Conservation (phyloP, 2,329 filamentous ascomycete genomes). For the Arachnomyces sp. region DNA sequence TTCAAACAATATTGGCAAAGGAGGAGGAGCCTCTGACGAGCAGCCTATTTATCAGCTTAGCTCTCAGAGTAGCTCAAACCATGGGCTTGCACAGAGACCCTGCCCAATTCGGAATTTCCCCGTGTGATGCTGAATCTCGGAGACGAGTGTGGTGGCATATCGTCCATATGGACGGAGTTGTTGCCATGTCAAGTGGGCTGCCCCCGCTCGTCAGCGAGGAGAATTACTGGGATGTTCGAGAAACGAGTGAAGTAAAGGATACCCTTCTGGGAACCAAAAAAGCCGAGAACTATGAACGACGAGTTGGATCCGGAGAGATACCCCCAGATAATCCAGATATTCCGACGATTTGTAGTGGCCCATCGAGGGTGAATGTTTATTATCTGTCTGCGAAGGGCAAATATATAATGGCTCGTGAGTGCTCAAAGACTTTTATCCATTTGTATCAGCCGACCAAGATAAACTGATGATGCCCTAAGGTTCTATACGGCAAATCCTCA, state of each 20-base stretch:
- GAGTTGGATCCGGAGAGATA: slow-evolving; percentile 25
- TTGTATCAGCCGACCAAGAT: slow-evolving; percentile 2
- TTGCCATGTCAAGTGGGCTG: slow-evolving; percentile 43
- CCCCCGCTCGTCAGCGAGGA: slow-evolving; percentile 42
- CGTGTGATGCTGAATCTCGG: slow-evolving; percentile 39
- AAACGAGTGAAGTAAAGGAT: slow-evolving; percentile 42
- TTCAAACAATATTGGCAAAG: slow-evolving; percentile 40
- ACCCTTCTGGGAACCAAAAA: slow-evolving; percentile 32
- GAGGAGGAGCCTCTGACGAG: slow-evolving; percentile 44
- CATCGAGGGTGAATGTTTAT: slow-evolving; percentile 36
- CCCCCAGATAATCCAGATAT: slow-evolving; percentile 36
- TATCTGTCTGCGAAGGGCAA: slow-evolving; percentile 38
- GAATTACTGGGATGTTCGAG: slow-evolving; percentile 41
- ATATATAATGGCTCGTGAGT: slow-evolving; percentile 39
- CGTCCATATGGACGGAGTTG: slow-evolving; percentile 41
- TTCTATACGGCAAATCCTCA: slow-evolving; percentile 36
- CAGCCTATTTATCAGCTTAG: slow-evolving; percentile 42
- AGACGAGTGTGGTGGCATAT: slow-evolving; percentile 44
- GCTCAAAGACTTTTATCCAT: neutral
- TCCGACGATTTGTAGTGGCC: slow-evolving; percentile 31
- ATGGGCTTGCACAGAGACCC: slow-evolving; percentile 45
- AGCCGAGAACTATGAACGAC: slow-evolving; percentile 29
- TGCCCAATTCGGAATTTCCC: slow-evolving; percentile 38
- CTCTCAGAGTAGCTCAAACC: slow-evolving; percentile 40
- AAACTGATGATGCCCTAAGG: slow-evolving; percentile 22